Evolutionary conservation across 306 rosid genomes (phyloP).

Genomic region (Parietaria judaica): DNA sequence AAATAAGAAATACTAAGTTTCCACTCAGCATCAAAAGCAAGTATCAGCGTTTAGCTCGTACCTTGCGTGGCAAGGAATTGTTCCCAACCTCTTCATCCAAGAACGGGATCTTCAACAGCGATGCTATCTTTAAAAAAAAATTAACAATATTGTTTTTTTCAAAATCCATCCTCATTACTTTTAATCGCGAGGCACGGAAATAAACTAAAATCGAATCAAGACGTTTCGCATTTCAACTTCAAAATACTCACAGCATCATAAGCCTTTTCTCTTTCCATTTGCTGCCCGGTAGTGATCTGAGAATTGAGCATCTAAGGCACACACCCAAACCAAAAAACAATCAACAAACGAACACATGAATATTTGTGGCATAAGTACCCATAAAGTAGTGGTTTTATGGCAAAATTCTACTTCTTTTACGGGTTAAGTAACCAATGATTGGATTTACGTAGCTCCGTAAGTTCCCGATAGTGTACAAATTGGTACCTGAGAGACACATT

Average conservation of each 20-base stretch:
- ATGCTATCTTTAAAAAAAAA: conserved; percentile 44
- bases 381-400: too few relatives aligned
- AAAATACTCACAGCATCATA: conserved; percentile 66
- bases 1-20: background rate
- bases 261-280: conserved; percentile 79
- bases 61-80: conserved; percentile 82
- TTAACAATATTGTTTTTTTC: background rate
- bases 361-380: too few relatives aligned
- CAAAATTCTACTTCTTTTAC: too few relatives aligned
- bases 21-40: background rate
- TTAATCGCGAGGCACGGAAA: background rate
- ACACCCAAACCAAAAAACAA: conserved; percentile 15
- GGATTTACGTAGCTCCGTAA: too few relatives aligned
- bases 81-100: conserved; percentile 73
- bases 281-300: conserved; percentile 56
- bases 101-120: conserved; percentile 74
- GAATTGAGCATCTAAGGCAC: conserved; percentile 61
- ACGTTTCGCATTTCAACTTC: conserved; percentile 20
- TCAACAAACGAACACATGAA: background rate
- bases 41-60: conserved; percentile 10
- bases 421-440: too few relatives aligned
- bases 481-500: too few relatives aligned
- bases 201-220: conserved; percentile 4
- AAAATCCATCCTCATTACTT: background rate
- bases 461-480: too few relatives aligned